Conservation (phyloP, 176 grass and related monocot genomes). For the Hyparrhenia diplandra region DNA sequence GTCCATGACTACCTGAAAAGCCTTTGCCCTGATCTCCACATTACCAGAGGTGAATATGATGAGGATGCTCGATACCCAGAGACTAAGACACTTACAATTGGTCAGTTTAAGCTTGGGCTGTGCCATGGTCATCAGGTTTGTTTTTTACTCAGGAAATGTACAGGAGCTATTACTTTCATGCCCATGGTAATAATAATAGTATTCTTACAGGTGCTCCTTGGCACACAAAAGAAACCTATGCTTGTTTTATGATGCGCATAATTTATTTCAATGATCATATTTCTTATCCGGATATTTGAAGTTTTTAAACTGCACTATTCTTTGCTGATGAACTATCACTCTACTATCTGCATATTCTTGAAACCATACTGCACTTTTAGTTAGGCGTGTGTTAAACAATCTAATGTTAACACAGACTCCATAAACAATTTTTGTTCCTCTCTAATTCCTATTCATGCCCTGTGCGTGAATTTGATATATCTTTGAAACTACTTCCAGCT, state of each 20-base stretch:
- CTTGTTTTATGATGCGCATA: neutral
- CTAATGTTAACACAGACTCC: neutral
- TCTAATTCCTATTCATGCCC: neutral
- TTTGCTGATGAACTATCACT: neutral
- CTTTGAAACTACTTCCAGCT: neutral
- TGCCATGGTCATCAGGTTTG: constrained; percentile 96
- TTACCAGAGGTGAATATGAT: constrained; percentile 92
- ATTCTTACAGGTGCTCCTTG: neutral
- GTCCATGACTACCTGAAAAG: constrained; percentile 97
- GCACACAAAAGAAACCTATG: neutral
- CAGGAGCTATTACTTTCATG: constrained; percentile 13
- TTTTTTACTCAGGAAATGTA: neutral
- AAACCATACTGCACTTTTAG: neutral
- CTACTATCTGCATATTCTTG: neutral
- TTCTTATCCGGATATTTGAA: neutral
- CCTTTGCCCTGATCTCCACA: constrained; percentile 95
- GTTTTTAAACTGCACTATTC: constrained; percentile 2
- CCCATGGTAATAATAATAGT: constrained; percentile 1
- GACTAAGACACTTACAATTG: constrained; percentile 92
- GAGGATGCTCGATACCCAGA: constrained; percentile 93
- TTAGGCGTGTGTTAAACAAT: neutral
- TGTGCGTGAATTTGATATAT: neutral
- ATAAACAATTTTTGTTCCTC: neutral
- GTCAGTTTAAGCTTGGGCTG: constrained; percentile 95
- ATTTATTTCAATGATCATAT: neutral